Base-by-base conservation (phyloP, 257 asterid species). In the Solanum megistacrolobum region DNA sequence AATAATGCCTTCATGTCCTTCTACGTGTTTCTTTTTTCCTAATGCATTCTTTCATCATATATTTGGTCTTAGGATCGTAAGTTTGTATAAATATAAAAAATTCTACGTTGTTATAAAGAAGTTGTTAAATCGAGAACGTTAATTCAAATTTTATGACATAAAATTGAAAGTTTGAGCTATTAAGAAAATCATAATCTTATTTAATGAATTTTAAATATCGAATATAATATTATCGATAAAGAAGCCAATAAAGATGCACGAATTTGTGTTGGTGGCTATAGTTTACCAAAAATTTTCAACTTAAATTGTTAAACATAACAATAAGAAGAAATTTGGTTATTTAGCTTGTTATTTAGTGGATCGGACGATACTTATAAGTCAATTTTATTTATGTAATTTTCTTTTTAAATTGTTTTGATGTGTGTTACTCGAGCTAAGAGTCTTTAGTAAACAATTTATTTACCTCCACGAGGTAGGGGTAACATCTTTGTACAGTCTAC, bases 271-370 rank as follows among this genome's bases (percentile, higher is more conserved):
- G n/a, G 4, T 18, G n/a, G 65, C 25, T 55, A 55, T 18, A 55
- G 65, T 55, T 48, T 55, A 55, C n/a, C n/a, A 18, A 55, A 55
- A 2, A 6, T 0, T 0, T 0, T 2, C 65, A 18, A 55, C 65
- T 6, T 55, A 55, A 6, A 18, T 55, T 6, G 65, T 55, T 3
- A 18, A 23, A 62, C 31, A 62, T 2, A 62, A 62, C 29, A 9
- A 23, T 10, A 9, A 62, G 69, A 62, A 62, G 14, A 23, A 62
- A 23, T 62, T 23, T 23, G 29, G 6, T 10, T 62, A 62, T 23
- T 4, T 62, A 55, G 4, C 69, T 62, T 62, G 14, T 62, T n/a
- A 62, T 62, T 23, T 4, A 23, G 14, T 1, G 1, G 14, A n/a
- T 52, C 23, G 14, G 5, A 4, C 14, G 14, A 58, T 58, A 58